Base-by-base conservation (phyloP, 495 filamentous ascomycete genomes). In the Aspergillus ostianus region DNA sequence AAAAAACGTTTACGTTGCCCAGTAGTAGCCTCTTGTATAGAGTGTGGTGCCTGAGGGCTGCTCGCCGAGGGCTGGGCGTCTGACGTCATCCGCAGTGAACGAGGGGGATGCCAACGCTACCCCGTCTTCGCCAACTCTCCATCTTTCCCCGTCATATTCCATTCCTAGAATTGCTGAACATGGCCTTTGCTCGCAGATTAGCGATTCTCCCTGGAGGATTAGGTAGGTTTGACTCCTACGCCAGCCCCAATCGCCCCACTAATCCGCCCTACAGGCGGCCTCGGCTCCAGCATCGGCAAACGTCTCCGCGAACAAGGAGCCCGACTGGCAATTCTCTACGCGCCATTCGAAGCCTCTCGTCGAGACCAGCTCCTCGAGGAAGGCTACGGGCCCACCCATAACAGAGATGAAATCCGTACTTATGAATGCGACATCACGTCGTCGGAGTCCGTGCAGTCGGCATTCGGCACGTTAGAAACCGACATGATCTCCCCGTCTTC, bases 351-450 rank as follows among this genome's bases (percentile, higher is more conserved):
- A 55, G 68, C 73, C 10, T 27, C 65, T 26, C 72, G 72, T 0
- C 70, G 68, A n/a, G 70, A 77, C 49, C 44, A 72, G 27, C 65
- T 77, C 6, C 70, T 77, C 21, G 63, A 70, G 26, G 26, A 63
- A 0, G 58, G 69, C 1, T 77, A 76, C 64, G 66, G 64, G 10
- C 19, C 56, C 6, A 19, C 50, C 18, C 21, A 15, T 10, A 54
- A 50, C 23, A 2, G 52, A 9, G 55, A 67, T 23, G 62, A 67
- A 19, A 72, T 77, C 60, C 67, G 57, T 57, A 67, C 72, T 10
- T 77, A 76, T 44, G 73, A 73, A 66, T 77, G 75, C 64, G 75
- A 77, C 41, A 77, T 77, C 60, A 76, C 75, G 0, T 70, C 69
- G 0, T 66, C 75, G 17, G 67, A 72, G 0, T 76, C 73, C 0